phyloP scores from a whole-genome alignment of 768 basidiomycete species.

The Lactarius psammicola region DNA sequence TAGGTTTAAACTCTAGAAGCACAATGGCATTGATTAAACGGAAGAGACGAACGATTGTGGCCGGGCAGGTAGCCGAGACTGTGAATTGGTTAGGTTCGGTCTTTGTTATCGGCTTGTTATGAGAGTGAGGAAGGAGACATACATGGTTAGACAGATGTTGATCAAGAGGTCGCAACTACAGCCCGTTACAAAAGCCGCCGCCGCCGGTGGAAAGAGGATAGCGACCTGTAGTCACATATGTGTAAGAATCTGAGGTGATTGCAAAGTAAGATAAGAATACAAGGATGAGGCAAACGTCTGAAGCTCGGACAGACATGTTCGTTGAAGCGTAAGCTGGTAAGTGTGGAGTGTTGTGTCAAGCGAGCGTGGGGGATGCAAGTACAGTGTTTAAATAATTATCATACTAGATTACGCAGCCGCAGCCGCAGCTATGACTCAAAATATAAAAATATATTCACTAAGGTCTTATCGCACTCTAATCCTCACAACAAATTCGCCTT shows the following conservation, averaged over 20 bases:
- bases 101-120: background rate
- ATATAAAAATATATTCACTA: slow-evolving; percentile 1
- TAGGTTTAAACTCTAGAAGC: background rate
- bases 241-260: background rate
- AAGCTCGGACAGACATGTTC: slow-evolving; percentile 49
- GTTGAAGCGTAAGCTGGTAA: slow-evolving; percentile 12
- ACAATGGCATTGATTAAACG: background rate
- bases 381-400: slow-evolving; percentile 2
- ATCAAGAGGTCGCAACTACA: slow-evolving; percentile 87
- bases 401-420: background rate
- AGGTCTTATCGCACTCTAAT: background rate
- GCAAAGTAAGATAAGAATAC: slow-evolving; percentile 39
- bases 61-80: slow-evolving; percentile 80
- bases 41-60: slow-evolving; percentile 42
- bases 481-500: slow-evolving; percentile 32
- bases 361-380: background rate
- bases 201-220: slow-evolving; percentile 80
- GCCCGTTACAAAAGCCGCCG: slow-evolving; percentile 72
- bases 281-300: slow-evolving; percentile 77
- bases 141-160: slow-evolving; percentile 79
- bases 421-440: background rate
- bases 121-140: slow-evolving; percentile 31
- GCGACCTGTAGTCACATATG: slow-evolving; percentile 50
- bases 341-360: background rate
- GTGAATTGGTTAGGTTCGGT: slow-evolving; percentile 11